Evolutionary conservation across 768 basidiomycete genomes (phyloP), one percentile per base, ranked within the genome.

Genomic region (Grammothele lineata): DNA sequence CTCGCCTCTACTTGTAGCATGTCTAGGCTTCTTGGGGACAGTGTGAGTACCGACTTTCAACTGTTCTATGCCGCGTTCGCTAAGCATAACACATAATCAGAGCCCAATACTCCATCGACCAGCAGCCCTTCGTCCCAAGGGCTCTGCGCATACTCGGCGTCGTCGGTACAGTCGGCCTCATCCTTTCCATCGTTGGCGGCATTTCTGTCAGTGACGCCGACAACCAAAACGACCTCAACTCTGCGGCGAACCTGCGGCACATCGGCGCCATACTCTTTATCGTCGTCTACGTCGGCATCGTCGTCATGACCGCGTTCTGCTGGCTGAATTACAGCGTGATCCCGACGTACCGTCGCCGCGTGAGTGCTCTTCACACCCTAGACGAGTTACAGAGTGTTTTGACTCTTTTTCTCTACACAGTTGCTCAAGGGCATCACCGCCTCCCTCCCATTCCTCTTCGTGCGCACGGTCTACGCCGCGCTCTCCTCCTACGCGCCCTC

Each of bases 371-470:
- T n/a, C n/a, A n/a, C n/a, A n/a, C n/a, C n/a, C n/a, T n/a, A n/a
- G n/a, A n/a, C n/a, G n/a, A n/a, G n/a, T 41, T 17, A 42, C 23
- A 71, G 73, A 50, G 57, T 70, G 38, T n/a, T n/a, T n/a, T n/a
- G n/a, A n/a, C n/a, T n/a, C n/a, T n/a, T n/a, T n/a, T n/a, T n/a
- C 69, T 73, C 10, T 17, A 32, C 48, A 38, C 44, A 87, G 85
- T 69, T 87, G 14, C 72, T 87, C 35, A 55, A 57, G 22, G 82
- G 80, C 23, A 65, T 85, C 40, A 67, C 78, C 15, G 18, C 66
- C 40, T 80, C 79, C 10, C 65, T 87, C 12, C 82, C 82, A 4
- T 78, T 85, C 63, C 67, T 87, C 22, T 77, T 74, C 12, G 75
- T 77, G 25, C 73, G 75, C 43, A 70, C 74, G 47, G 66, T 71